These are phyloP conservation scores for Citrus inodora DNA, from an alignment of 345 rosid species.

Conservation along the genomic window DNA sequence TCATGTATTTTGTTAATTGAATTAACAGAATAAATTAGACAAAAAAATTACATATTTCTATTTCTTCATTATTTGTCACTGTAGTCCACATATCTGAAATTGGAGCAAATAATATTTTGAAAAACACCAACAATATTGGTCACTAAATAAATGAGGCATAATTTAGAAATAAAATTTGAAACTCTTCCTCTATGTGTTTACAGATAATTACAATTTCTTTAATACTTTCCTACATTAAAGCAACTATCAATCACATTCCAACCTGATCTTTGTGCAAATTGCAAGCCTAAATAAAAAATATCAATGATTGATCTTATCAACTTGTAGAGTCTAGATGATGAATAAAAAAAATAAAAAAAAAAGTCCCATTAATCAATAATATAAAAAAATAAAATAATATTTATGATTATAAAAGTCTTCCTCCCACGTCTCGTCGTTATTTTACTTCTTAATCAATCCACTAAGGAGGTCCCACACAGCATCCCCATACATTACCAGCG, in stretches of 20 bases:
- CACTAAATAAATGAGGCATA: too few species aligned
- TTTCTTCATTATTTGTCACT: too few species aligned
- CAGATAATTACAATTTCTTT: not conserved
- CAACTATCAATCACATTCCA: not conserved
- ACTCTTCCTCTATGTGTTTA: too few species aligned
- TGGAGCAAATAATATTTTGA: too few species aligned
- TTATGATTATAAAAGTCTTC: not conserved
- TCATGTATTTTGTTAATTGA: too few species aligned
- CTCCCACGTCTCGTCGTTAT: conserved; percentile 12
- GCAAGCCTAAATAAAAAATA: not conserved
- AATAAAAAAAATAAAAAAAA: too few species aligned
- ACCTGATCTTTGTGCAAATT: not conserved
- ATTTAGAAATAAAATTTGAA: too few species aligned
- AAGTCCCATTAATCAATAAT: too few species aligned
- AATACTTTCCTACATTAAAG: not conserved
- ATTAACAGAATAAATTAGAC: too few species aligned
- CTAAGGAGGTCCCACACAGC: not conserved
- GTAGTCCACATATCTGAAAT: too few species aligned
- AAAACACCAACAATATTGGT: too few species aligned
- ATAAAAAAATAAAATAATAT: not conserved
- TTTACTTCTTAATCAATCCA: not conserved
- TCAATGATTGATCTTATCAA: not conserved
- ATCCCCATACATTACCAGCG: not conserved
- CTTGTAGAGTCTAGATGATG: not conserved
- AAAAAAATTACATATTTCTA: too few species aligned